Evolutionary conservation across 345 rosid genomes (phyloP).

Genomic region (Rubroshorea leprosula): DNA sequence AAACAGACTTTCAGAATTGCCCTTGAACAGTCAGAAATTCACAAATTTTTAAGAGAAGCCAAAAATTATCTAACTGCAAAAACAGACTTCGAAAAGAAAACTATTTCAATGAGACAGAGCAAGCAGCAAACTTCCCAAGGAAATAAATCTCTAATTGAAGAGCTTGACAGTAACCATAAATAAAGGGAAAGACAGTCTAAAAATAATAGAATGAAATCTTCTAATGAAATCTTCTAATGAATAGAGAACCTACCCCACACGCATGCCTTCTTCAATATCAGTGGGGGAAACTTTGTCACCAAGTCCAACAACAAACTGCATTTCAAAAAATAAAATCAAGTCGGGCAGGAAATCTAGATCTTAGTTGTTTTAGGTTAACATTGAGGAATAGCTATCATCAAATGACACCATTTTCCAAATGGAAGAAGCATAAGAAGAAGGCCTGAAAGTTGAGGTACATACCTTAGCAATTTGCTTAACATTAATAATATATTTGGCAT

Average conservation of each 20-base stretch:
- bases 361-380: no score
- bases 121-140: no score
- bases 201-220: not conserved
- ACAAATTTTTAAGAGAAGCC: no score
- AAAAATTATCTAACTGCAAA: no score
- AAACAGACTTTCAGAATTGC: no score
- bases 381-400: no score
- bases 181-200: not conserved
- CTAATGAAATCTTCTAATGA: no score
- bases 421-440: no score
- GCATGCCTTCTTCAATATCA: conserved; percentile 98
- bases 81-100: no score
- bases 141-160: not conserved
- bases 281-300: conserved; percentile 98
- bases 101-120: no score
- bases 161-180: not conserved
- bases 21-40: no score
- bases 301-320: conserved; percentile 89
- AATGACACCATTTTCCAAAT: no score
- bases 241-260: conserved; percentile 68
- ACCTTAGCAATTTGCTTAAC: conserved; percentile 83
- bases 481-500: conserved; percentile 86
- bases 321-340: not conserved
- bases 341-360: not conserved
- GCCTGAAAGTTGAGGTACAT: not conserved